Evolutionary conservation across 2,329 filamentous ascomycete genomes (phyloP).

Genomic region (Periconia sp.): DNA sequence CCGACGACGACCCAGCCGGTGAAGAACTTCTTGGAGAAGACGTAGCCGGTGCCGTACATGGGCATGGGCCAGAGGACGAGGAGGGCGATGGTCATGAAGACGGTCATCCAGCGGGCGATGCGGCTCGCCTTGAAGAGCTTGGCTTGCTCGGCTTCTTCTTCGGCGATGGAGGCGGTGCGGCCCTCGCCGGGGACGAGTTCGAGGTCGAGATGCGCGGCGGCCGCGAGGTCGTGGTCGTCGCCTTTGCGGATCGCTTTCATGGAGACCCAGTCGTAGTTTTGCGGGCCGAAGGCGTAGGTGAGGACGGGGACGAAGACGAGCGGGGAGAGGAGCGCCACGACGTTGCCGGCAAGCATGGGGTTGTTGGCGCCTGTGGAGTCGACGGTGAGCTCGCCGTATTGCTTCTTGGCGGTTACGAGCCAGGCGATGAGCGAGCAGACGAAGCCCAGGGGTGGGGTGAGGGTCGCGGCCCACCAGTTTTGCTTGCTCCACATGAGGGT

Average conservation of each 20-base stretch:
- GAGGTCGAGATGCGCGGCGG: conserved; percentile 64
- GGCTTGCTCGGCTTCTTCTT: conserved; percentile 46
- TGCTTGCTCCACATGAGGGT: conserved; percentile 81
- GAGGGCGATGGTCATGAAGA: conserved; percentile 68
- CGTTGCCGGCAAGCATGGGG: conserved; percentile 86
- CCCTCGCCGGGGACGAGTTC: conserved; percentile 62
- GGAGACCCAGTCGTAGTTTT: conserved; percentile 83
- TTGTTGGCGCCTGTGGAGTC: conserved; percentile 75
- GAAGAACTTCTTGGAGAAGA: conserved; percentile 82
- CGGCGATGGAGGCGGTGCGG: conserved; percentile 29
- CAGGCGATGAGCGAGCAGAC: conserved; percentile 71
- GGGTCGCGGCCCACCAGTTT: conserved; percentile 71
- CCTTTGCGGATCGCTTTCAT: conserved; percentile 79
- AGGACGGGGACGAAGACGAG: conserved; percentile 73
- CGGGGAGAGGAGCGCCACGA: conserved; percentile 77
- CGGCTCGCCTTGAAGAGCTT: conserved; percentile 48
- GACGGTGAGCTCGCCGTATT: conserved; percentile 70
- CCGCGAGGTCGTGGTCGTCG: conserved; percentile 74
- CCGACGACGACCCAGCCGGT: conserved; percentile 70
- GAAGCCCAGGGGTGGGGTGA: conserved; percentile 70
- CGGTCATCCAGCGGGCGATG: conserved; percentile 60
- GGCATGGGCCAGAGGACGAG: conserved; percentile 90
- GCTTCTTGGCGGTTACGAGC: conserved; percentile 73
- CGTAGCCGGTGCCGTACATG: conserved; percentile 79
- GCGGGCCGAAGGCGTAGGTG: conserved; percentile 68